phyloP scores from a whole-genome alignment of 768 basidiomycete species.

The Hericium coralloides region DNA sequence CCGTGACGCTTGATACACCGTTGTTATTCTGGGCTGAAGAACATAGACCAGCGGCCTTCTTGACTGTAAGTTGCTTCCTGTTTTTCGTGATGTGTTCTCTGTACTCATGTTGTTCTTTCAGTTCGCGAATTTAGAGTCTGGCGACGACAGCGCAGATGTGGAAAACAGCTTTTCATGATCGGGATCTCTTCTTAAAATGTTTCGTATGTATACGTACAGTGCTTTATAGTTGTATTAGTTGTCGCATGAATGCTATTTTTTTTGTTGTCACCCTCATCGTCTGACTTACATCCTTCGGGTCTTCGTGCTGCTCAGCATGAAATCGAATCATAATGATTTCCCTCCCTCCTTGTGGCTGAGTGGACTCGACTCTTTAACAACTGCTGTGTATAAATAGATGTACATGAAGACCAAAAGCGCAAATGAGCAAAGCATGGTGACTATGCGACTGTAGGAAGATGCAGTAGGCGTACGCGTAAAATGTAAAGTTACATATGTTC shows the following conservation, averaged over 20 bases:
- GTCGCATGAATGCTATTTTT: too few relatives aligned
- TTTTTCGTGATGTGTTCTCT: constrained; percentile 2
- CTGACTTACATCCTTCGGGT: too few relatives aligned
- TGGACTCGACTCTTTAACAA: too few relatives aligned
- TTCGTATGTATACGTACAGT: not conserved
- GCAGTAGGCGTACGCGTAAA: not conserved
- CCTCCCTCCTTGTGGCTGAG: too few relatives aligned
- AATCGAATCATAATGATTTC: too few relatives aligned
- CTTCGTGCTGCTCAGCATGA: too few relatives aligned
- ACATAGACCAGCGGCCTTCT: constrained; percentile 89
- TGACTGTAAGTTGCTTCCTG: constrained; percentile 51
- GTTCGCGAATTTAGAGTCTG: constrained; percentile 87
- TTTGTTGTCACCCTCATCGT: too few relatives aligned
- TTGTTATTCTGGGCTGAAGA: constrained; percentile 94
- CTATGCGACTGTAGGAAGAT: too few relatives aligned
- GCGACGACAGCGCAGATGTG: constrained; percentile 91
- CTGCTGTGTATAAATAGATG: too few relatives aligned
- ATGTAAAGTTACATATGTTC: not conserved
- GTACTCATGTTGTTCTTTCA: constrained; percentile 21
- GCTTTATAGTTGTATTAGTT: not conserved
- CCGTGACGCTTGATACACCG: constrained; percentile 87
- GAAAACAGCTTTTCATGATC: constrained; percentile 87
- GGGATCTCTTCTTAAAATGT: constrained; percentile 6
- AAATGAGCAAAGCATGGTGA: too few relatives aligned
- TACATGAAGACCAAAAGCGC: too few relatives aligned